These are phyloP conservation scores for Puccinia triticina DNA, from an alignment of 1,284 basidiomycete species.

Conservation along the genomic window DNA sequence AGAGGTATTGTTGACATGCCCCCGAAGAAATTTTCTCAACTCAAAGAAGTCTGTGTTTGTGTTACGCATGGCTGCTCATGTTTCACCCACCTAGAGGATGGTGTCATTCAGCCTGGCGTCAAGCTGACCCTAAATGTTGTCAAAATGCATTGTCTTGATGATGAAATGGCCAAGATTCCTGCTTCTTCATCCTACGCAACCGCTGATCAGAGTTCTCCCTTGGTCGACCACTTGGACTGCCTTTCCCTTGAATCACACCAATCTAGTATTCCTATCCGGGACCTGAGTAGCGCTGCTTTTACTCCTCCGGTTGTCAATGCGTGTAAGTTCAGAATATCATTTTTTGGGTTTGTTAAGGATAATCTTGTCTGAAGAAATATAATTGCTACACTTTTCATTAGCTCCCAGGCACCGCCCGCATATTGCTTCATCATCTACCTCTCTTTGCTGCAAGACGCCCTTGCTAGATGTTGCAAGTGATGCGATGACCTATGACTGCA, in stretches of 20 bases:
- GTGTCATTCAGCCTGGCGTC: background rate
- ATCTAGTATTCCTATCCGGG: no score
- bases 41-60: conserved; percentile 1
- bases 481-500: background rate
- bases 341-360: no score
- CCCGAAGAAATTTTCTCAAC: background rate
- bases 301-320: background rate
- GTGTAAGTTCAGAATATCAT: no score
- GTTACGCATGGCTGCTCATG: background rate
- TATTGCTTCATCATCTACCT: no score
- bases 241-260: no score
- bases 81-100: background rate
- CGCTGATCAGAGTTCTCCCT: background rate
- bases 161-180: background rate
- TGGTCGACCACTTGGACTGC: background rate
- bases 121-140: background rate
- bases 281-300: no score
- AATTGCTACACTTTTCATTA: no score
- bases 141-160: background rate
- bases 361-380: no score
- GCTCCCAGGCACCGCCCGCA: no score
- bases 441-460: no score
- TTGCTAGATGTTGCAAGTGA: no score
- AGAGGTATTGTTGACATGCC: background rate
- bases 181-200: no score